Conservation (phyloP, 805 yeast species). For the Scheffersomyces ergatensis region DNA sequence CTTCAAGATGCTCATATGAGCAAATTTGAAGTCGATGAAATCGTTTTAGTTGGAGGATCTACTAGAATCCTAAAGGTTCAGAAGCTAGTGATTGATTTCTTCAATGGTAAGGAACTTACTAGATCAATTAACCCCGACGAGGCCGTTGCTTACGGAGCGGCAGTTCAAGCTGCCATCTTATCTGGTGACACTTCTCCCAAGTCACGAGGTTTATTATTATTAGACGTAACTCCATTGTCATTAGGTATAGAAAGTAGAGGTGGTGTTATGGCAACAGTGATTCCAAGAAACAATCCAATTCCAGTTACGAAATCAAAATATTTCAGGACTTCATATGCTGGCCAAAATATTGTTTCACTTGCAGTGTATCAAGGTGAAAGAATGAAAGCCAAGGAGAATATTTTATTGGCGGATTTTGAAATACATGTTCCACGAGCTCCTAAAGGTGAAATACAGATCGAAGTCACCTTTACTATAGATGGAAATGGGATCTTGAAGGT, state of each 20-base stretch:
- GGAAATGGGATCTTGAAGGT: slow-evolving; percentile 88
- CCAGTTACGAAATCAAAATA: slow-evolving; percentile 95
- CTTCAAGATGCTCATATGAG: too few species aligned
- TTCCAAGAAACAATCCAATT: slow-evolving; percentile 91
- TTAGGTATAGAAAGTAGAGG: slow-evolving; percentile 97
- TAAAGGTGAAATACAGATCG: slow-evolving; percentile 88
- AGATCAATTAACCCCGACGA: too few species aligned
- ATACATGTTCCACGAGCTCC: slow-evolving; percentile 82
- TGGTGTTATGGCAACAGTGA: slow-evolving; percentile 95
- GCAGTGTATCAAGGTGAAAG: slow-evolving; percentile 97
- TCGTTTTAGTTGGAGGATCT: too few species aligned
- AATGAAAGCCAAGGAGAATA: slow-evolving; percentile 91
- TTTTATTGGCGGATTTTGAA: slow-evolving; percentile 83
- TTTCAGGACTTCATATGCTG: slow-evolving; percentile 93
- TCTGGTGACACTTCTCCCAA: too few species aligned
- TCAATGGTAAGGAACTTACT: too few species aligned
- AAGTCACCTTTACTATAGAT: slow-evolving; percentile 84
- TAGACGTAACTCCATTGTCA: slow-evolving; percentile 91
- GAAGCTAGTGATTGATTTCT: too few species aligned
- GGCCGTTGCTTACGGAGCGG: too few species aligned
- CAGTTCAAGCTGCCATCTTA: too few species aligned
- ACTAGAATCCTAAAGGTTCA: too few species aligned
- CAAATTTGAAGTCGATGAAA: too few species aligned
- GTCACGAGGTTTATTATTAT: too few species aligned
- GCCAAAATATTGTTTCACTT: slow-evolving; percentile 92